Conservation (phyloP, 2,329 filamentous ascomycete genomes). For the Fusarium floridanum region DNA sequence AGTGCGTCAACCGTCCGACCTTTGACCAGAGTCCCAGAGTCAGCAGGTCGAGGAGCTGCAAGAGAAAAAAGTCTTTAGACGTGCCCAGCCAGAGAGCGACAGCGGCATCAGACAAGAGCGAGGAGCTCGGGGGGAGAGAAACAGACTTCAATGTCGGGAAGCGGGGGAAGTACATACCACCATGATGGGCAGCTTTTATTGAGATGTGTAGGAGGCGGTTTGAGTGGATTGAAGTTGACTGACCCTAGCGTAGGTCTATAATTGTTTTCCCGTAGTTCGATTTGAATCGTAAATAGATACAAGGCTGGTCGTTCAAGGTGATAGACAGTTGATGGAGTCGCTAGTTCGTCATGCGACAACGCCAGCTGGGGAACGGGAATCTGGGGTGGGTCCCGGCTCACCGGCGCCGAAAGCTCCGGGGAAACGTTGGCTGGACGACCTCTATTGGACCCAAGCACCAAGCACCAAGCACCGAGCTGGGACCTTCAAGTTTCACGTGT, state of each 20-base stretch:
- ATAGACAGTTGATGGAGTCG: conserved; percentile 38
- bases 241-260: not conserved
- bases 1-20: conserved; percentile 94
- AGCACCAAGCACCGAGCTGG: not conserved
- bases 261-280: conserved; percentile 3
- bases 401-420: conserved; percentile 44
- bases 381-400: conserved; percentile 36
- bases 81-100: conserved; percentile 40
- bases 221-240: conserved; percentile 5
- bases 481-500: conserved; percentile 36
- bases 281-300: not conserved
- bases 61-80: conserved; percentile 52
- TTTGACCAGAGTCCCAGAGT: conserved; percentile 78
- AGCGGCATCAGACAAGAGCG: conserved; percentile 32
- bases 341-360: conserved; percentile 44
- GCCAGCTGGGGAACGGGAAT: conserved; percentile 29
- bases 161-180: conserved; percentile 48
- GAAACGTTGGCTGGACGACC: conserved; percentile 11
- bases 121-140: conserved; percentile 31
- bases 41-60: conserved; percentile 75
- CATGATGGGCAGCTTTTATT: conserved; percentile 45
- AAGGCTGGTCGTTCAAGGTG: conserved; percentile 21
- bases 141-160: conserved; percentile 1
- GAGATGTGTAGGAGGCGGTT: not conserved
- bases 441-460: not conserved